phyloP scores from a whole-genome alignment of 352 stramenopile genomes.

The Phytophthora pistaciae region DNA sequence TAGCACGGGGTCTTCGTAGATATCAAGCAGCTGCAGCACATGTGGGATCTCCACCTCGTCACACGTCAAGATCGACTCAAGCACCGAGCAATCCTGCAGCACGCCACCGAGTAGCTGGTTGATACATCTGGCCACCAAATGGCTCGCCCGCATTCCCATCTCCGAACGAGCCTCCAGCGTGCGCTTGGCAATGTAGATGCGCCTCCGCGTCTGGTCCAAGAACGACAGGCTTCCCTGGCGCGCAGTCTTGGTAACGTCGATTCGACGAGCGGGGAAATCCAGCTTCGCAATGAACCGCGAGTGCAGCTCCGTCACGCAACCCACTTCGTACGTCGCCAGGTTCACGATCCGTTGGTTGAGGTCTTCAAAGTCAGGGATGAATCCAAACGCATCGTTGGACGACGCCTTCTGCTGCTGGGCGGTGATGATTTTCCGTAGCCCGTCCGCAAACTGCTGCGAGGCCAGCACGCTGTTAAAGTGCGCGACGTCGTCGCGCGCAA shows the following conservation, averaged over 20 bases:
- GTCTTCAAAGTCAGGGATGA: constrained; percentile 68
- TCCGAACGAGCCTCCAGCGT: constrained; percentile 40
- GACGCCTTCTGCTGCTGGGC: constrained; percentile 67
- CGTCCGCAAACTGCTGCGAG: constrained; percentile 65
- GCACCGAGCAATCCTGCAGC: constrained; percentile 64
- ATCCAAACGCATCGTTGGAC: constrained; percentile 51
- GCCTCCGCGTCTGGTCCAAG: constrained; percentile 43
- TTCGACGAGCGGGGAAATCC: constrained; percentile 46
- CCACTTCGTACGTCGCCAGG: constrained; percentile 56
- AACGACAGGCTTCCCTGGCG: constrained; percentile 68
- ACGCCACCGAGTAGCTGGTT: constrained; percentile 75
- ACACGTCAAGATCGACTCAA: constrained; percentile 76
- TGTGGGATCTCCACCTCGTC: constrained; percentile 57
- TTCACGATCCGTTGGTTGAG: constrained; percentile 68
- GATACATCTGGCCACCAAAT: constrained; percentile 73
- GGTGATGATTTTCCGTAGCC: constrained; percentile 73
- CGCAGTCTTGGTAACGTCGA: constrained; percentile 74
- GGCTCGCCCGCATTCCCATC: constrained; percentile 50
- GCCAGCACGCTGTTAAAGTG: constrained; percentile 63
- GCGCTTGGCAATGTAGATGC: constrained; percentile 66
- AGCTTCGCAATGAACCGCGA: constrained; percentile 75
- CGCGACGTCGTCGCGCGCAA: constrained; percentile 43
- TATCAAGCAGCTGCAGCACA: constrained; percentile 64
- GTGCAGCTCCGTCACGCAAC: constrained; percentile 56
- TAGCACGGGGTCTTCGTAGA: constrained; percentile 68